Conservation (phyloP, 352 stramenopile genomes). For the Phytopythium ostracodes region DNA sequence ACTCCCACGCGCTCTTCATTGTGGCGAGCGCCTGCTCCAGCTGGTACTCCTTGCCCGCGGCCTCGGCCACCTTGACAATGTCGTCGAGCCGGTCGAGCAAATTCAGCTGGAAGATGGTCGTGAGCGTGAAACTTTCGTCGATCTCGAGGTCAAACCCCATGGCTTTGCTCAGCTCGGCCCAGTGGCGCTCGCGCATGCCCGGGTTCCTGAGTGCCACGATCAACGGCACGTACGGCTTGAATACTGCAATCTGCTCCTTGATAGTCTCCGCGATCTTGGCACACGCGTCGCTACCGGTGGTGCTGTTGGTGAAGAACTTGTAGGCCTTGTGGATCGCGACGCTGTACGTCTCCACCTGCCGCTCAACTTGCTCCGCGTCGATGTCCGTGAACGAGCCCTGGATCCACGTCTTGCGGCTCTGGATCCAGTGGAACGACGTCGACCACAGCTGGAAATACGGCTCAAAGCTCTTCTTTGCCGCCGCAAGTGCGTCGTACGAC, state of each 20-base stretch:
- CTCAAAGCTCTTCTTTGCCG: constrained; percentile 93
- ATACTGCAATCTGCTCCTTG: constrained; percentile 91
- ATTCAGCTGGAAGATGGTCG: constrained; percentile 83
- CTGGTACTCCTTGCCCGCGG: constrained; percentile 93
- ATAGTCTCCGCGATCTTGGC: constrained; percentile 88
- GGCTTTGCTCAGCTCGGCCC: constrained; percentile 84
- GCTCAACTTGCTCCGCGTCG: constrained; percentile 91
- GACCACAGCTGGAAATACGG: constrained; percentile 93
- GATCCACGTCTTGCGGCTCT: constrained; percentile 91
- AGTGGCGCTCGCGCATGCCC: constrained; percentile 94
- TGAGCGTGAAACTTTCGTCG: constrained; percentile 86
- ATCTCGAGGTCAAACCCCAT: constrained; percentile 82
- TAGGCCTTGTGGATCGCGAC: constrained; percentile 88
- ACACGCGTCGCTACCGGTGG: constrained; percentile 75
- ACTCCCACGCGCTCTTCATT: constrained; percentile 91
- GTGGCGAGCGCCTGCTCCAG: constrained; percentile 91
- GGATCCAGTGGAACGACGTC: constrained; percentile 89
- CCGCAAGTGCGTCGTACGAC: constrained; percentile 82
- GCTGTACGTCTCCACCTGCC: constrained; percentile 80
- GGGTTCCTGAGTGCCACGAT: constrained; percentile 90
- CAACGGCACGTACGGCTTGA: constrained; percentile 92
- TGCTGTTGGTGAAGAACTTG: constrained; percentile 89
- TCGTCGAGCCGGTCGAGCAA: constrained; percentile 85
- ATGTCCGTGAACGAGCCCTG: constrained; percentile 89
- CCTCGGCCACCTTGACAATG: constrained; percentile 91